Percentiles rank a stretch among this genome's conserved stretches.
Conservation (phyloP, 768 basidiomycete species). For the Exidia glandulosa region DNA sequence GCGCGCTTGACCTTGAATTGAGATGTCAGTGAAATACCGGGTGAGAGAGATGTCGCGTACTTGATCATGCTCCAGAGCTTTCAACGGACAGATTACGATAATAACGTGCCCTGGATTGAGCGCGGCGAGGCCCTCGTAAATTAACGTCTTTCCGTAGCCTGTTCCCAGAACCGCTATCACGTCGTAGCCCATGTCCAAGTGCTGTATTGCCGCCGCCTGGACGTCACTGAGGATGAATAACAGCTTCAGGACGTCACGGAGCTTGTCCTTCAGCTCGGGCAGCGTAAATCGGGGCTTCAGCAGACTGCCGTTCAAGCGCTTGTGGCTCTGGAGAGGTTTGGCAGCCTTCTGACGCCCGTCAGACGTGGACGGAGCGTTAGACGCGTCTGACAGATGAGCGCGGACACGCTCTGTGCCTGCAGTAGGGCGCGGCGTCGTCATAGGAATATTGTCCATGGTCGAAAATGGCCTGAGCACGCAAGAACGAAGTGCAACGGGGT, state of each 20-base stretch:
- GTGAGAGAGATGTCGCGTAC: constrained; percentile 3
- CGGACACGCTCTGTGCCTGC: not conserved
- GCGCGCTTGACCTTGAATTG: constrained; percentile 11
- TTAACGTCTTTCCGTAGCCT: constrained; percentile 19
- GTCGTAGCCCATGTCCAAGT: not conserved
- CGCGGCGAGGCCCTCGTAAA: constrained; percentile 17
- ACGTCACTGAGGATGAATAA: not conserved
- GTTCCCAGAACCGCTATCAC: constrained; percentile 10
- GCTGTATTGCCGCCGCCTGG: not conserved
- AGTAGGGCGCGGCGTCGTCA: not conserved
- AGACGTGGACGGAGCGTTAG: not conserved
- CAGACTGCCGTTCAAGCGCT: not conserved
- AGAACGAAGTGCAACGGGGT: too few species aligned
- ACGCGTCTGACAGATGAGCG: not conserved
- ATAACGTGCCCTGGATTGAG: constrained; percentile 10
- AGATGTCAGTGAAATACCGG: not conserved
- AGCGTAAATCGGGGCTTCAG: not conserved
- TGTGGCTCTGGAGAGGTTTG: not conserved
- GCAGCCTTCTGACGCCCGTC: not conserved
- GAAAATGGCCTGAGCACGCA: not conserved
- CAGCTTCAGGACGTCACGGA: not conserved
- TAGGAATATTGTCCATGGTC: too few species aligned
- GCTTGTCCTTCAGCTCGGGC: not conserved
- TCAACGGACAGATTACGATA: constrained; percentile 19
- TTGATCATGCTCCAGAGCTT: constrained; percentile 20